Percentiles rank a stretch among this genome's conserved stretches.
Conservation (phyloP, 2,329 filamentous ascomycete species). For the Ophiostoma ulmi region DNA sequence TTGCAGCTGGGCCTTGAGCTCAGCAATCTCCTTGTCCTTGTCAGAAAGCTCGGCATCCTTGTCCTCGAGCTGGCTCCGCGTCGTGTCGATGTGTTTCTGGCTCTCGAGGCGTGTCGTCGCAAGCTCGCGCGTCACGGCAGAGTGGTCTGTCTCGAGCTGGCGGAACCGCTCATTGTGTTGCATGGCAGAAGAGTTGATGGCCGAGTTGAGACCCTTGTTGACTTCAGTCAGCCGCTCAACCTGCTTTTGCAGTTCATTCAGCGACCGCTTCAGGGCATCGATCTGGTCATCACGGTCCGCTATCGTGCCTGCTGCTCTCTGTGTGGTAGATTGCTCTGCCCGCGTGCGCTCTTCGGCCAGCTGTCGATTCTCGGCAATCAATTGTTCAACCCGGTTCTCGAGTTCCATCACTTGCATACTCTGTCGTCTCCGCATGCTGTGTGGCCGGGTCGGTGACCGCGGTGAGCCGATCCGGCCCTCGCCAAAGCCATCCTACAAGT, state of each 20-base stretch:
- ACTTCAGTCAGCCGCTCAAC: constrained; percentile 73
- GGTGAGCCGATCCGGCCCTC: constrained; percentile 82
- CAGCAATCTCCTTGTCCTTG: constrained; percentile 78
- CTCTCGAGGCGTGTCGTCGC: constrained; percentile 62
- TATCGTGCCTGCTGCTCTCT: constrained; percentile 64
- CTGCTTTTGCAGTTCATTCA: constrained; percentile 77
- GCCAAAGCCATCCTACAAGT: constrained; percentile 78
- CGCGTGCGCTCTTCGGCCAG: constrained; percentile 67
- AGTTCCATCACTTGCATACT: constrained; percentile 96
- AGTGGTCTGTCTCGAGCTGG: constrained; percentile 62
- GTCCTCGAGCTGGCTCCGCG: not conserved
- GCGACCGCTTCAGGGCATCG: constrained; percentile 68
- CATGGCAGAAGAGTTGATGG: constrained; percentile 69
- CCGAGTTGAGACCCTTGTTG: constrained; percentile 72
- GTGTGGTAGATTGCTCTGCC: constrained; percentile 55
- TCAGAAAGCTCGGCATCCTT: constrained; percentile 37
- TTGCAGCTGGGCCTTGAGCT: constrained; percentile 72
- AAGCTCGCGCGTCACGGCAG: constrained; percentile 62
- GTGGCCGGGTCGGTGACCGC: constrained; percentile 85
- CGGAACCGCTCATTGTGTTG: constrained; percentile 69
- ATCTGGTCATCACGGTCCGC: constrained; percentile 84
- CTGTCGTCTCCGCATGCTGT: constrained; percentile 92
- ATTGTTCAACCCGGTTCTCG: constrained; percentile 75
- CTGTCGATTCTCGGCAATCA: constrained; percentile 76
- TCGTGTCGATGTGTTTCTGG: constrained; percentile 35